phyloP scores from a whole-genome alignment of 495 filamentous ascomycete species.

The Penicillium ochrochloron region DNA sequence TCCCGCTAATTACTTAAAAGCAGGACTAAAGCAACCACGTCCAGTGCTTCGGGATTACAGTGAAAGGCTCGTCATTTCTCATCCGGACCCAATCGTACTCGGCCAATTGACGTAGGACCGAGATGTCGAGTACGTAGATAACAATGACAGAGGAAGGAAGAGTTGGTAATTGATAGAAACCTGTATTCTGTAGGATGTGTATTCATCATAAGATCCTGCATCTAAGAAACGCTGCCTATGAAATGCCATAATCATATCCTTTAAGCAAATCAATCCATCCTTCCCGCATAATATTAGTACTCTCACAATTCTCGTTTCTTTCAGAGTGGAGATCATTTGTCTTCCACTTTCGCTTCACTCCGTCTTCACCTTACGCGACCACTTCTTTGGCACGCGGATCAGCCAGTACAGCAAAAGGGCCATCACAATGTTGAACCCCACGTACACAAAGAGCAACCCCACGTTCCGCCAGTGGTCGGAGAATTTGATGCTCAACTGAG shows the following conservation, averaged over 20 bases:
- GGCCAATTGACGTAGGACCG: background rate
- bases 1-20: background rate
- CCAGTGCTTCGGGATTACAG: background rate
- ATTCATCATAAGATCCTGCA: background rate
- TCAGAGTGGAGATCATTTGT: background rate
- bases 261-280: background rate
- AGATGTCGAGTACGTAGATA: background rate
- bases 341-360: conserved; percentile 5
- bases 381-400: conserved; percentile 74
- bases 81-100: background rate
- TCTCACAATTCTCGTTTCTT: background rate
- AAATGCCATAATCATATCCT: background rate
- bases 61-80: background rate
- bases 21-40: background rate
- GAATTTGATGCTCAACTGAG: conserved; percentile 52
- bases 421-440: conserved; percentile 76
- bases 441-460: conserved; percentile 70
- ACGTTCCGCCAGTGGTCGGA: conserved; percentile 71
- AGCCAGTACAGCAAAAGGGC: conserved; percentile 82
- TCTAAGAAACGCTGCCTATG: background rate
- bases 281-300: background rate
- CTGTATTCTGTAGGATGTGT: background rate
- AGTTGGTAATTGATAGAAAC: background rate
- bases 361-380: conserved; percentile 47
- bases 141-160: background rate